Base-by-base conservation (phyloP, 768 basidiomycete genomes). In the Paxillus involutus region DNA sequence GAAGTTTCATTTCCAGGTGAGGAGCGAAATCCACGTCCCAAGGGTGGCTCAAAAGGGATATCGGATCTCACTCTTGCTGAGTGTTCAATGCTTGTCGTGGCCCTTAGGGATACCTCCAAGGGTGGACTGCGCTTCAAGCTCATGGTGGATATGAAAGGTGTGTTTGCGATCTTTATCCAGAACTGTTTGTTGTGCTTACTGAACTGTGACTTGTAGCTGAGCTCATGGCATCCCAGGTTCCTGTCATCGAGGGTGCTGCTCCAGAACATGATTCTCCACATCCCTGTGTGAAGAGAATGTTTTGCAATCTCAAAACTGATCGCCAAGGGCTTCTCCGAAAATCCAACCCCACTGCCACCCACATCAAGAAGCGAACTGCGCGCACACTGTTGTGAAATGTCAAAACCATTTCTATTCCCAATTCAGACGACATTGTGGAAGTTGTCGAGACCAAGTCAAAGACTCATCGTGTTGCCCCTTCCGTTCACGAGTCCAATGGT, bases 41-140 rank as follows among this genome's bases (percentile, higher is more conserved):
- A 56, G 33, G 26, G n/a, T 0, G 29, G 29, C 2, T 54, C 47
- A 6, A 58, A 58, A 14, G 55, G 57, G 0, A 58, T 58, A 3
- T 55, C 39, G 0, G 44, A 50, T 16, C 55, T 58, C n/a, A 30
- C 26, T 1, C 39, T 56, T 4, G 3, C 24, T 0, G 54, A 58
- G 3, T 54, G 53, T 35, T 30, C 36, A 9, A n/a, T 16, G 2
- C 35, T 54, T 5, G 13, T 44, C n/a, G 41, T 24, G 11, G 39
- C n/a, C 39, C 16, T 40, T 9, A 40, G n/a, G 7, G 39, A 40
- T 19, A 40, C 39, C 39, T 11, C 9, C n/a, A 12, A 10, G n/a
- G n/a, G 5, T 17, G n/a, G n/a, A 19, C n/a, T 40, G 12, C 39
- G n/a, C 39, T 40, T 40, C 39, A 40, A 40, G 39, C 16, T 11